Evolutionary conservation across 257 asterid genomes (phyloP), one percentile per base, ranked within the genome.

Genomic region (Capsicum rhomboideum): DNA sequence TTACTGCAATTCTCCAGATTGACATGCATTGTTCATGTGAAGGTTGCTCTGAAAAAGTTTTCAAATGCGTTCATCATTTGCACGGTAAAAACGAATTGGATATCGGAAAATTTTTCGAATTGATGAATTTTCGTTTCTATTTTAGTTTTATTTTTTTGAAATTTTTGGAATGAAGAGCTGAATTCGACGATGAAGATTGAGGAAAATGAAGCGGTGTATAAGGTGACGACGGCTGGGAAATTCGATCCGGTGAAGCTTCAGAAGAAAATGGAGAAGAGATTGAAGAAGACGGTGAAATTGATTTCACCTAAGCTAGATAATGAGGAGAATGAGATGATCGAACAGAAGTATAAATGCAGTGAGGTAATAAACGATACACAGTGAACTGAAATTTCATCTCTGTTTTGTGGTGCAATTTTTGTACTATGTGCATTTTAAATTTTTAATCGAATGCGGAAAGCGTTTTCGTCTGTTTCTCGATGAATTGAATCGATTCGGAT

Each of bases 181-280:
- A 34, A 42, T 72, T 72, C 6, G 34, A n/a, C n/a, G 31, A 40
- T 72, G 34, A 72, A 42, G 79, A 44, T 72, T 0, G 79, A 72
- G 56, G 56, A 12, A 21, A 72, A 91, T 50, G 89, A 85, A 12
- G 90, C 84, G 37, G 90, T 88, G 1, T 89, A 87, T 78, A 91
- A 85, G 91, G 87, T 93, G 23, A 89, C 92, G 68, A 94, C 91
- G 86, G 74, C 85, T 8, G 96, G 97, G 3, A 90, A 91, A 78
- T 89, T 92, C 18, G 93, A 93, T 86, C 94, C 98, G 89, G 85
- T 26, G 83, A 89, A 91, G 86, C 92, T 95, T 83, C 87, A 90
- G 71, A 92, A 90, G n/a, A 84, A 84, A 40, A 81, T 91, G 75
- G 96, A 92, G 90, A 69, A 90, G 75, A 92, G 88, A 61, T 87